Conservation (phyloP, 2,329 filamentous ascomycete genomes). For the Colletotrichum euphorbiae region DNA sequence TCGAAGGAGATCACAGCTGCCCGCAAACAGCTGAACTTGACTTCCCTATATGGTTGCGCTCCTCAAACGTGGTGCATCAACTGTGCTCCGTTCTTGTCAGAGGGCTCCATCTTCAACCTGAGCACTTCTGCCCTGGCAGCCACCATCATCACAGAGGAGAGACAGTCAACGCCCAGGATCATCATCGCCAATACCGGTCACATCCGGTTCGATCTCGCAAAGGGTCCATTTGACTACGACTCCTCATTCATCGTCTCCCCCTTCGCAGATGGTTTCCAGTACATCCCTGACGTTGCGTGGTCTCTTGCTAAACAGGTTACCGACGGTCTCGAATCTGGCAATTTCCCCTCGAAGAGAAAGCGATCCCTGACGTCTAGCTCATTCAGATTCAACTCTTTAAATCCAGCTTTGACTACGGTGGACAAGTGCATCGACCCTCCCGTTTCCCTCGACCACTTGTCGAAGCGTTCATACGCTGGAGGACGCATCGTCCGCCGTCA, state of each 20-base stretch:
- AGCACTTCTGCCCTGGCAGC: slow-evolving; percentile 43
- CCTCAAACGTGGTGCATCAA: slow-evolving; percentile 69
- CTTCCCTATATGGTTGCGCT: slow-evolving; percentile 68
- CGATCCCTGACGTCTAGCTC: slow-evolving; percentile 7
- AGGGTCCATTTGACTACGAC: slow-evolving; percentile 70
- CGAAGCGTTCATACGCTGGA: slow-evolving; percentile 16
- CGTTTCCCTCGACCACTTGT: slow-evolving; percentile 26
- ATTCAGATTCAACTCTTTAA: not conserved
- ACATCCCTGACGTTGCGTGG: slow-evolving; percentile 64
- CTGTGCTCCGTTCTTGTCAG: slow-evolving; percentile 62
- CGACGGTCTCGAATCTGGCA: slow-evolving; percentile 3
- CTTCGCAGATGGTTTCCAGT: slow-evolving; percentile 65
- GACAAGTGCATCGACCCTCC: slow-evolving; percentile 27
- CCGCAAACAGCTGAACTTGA: slow-evolving; percentile 66
- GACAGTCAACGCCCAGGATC: slow-evolving; percentile 57
- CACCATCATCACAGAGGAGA: slow-evolving; percentile 60
- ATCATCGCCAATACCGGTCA: slow-evolving; percentile 71
- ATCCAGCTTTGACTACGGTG: slow-evolving; percentile 1
- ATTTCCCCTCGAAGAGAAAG: slow-evolving; percentile 16
- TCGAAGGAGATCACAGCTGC: slow-evolving; percentile 62
- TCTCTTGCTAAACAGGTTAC: slow-evolving; percentile 29
- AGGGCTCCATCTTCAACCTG: slow-evolving; percentile 18
- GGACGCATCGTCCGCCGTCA: slow-evolving; percentile 55
- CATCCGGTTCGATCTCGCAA: slow-evolving; percentile 71
- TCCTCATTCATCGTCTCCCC: slow-evolving; percentile 67